A percentile compares a stretch with the other conserved stretches of the same genome.
Conservation (phyloP, 2,329 filamentous ascomycete species). For the Fusarium sp. region DNA sequence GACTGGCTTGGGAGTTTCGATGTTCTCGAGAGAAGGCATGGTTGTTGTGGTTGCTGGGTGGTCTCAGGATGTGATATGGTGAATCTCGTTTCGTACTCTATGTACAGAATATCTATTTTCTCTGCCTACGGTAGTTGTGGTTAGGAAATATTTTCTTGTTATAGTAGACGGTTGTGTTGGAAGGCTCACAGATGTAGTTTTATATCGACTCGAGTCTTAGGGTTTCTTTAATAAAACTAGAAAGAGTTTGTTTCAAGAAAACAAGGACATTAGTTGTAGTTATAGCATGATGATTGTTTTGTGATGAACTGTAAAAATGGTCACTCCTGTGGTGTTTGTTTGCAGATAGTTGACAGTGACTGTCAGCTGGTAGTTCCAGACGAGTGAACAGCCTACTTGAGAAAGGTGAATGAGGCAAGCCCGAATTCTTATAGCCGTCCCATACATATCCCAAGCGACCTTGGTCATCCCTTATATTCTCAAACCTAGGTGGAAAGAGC, state of each 20-base stretch:
- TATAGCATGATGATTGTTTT: background rate
- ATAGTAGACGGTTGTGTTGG: background rate
- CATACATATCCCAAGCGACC: no score
- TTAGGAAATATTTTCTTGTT: background rate
- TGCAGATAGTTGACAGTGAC: slow-evolving; percentile 21
- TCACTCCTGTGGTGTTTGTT: slow-evolving; percentile 1
- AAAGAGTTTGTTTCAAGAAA: background rate
- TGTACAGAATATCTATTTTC: background rate
- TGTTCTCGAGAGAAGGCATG: background rate
- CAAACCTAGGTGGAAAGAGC: no score
- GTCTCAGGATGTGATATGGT: background rate
- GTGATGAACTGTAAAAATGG: background rate
- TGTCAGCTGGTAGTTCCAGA: slow-evolving; percentile 1
- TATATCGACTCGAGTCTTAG: background rate
- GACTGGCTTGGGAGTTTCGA: slow-evolving; percentile 2
- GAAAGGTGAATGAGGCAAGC: background rate
- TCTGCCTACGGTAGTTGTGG: background rate
- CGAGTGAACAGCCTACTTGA: background rate
- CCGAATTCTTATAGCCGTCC: background rate
- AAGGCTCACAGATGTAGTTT: slow-evolving; percentile 1
- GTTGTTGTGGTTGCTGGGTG: background rate
- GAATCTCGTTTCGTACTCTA: no score
- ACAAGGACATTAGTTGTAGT: background rate
- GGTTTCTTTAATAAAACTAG: background rate
- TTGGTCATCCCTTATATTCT: no score